Evolutionary conservation across 352 stramenopile species (phyloP).

Genomic region (Plasmopara muralis): DNA sequence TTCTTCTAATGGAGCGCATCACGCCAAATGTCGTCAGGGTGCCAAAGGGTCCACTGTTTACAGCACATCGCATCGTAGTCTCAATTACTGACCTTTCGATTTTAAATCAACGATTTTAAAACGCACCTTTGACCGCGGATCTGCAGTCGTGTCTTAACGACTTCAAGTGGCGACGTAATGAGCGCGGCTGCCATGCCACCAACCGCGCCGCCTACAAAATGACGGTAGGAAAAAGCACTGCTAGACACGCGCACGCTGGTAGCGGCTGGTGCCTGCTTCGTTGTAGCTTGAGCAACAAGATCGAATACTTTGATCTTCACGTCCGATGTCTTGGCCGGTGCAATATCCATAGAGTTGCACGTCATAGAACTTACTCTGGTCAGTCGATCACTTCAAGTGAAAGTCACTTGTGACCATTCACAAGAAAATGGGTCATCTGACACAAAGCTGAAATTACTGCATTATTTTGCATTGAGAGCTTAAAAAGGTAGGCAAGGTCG

Average conservation of each 20-base stretch:
- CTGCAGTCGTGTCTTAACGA: slow-evolving; percentile 83
- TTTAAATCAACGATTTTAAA: not conserved
- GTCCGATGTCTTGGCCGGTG: not conserved
- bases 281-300: not conserved
- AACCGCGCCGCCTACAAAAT: slow-evolving; percentile 71
- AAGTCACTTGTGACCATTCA: not conserved
- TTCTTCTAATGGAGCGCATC: slow-evolving; percentile 71
- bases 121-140: slow-evolving; percentile 57
- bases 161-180: slow-evolving; percentile 77
- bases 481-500: too few species aligned
- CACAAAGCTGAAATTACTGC: too few species aligned
- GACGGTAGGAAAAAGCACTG: slow-evolving; percentile 37
- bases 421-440: not conserved
- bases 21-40: slow-evolving; percentile 71
- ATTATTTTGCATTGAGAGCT: too few species aligned
- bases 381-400: not conserved
- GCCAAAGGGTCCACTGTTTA: slow-evolving; percentile 35
- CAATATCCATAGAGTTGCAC: not conserved
- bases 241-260: slow-evolving; percentile 29
- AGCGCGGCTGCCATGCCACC: slow-evolving; percentile 77
- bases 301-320: slow-evolving; percentile 1
- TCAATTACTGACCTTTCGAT: not conserved
- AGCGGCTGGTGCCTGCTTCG: slow-evolving; percentile 13
- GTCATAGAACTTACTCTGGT: slow-evolving; percentile 5
- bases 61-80: not conserved